Conservation (phyloP, 2,329 filamentous ascomycete species). For the Trichoderma sp. region DNA sequence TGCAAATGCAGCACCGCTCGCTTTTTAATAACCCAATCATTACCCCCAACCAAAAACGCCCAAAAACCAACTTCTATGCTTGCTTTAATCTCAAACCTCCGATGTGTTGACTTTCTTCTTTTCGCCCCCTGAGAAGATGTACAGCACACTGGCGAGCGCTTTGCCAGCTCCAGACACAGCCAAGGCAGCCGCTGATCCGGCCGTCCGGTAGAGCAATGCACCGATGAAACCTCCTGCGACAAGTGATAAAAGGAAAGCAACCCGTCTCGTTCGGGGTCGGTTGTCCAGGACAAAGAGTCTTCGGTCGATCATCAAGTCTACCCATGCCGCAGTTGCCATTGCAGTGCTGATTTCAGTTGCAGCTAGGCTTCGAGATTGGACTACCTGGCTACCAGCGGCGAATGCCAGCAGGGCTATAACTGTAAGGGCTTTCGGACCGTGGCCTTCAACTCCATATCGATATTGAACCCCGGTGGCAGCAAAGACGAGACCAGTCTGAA, state of each 20-base stretch:
- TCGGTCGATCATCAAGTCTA: conserved; percentile 58
- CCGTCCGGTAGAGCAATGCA: conserved; percentile 43
- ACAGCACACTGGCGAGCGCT: conserved; percentile 26
- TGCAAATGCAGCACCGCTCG: background rate
- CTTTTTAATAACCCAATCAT: background rate
- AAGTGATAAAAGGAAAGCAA: conserved; percentile 49
- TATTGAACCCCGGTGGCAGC: conserved; percentile 50
- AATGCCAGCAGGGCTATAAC: conserved; percentile 54
- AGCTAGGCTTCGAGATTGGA: conserved; percentile 51
- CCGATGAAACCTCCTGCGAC: conserved; percentile 51
- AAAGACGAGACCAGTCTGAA: conserved; percentile 57
- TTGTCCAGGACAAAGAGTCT: conserved; percentile 48
- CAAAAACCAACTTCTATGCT: background rate
- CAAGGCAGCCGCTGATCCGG: conserved; percentile 27
- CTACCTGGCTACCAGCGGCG: conserved; percentile 58
- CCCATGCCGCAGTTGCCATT: conserved; percentile 63
- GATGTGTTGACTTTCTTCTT: conserved; percentile 19
- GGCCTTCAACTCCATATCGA: conserved; percentile 35
- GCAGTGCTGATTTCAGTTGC: conserved; percentile 63
- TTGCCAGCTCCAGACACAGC: conserved; percentile 29
- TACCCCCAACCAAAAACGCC: background rate
- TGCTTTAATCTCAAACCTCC: conserved; percentile 7
- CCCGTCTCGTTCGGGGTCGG: conserved; percentile 48
- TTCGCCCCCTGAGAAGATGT: conserved; percentile 24
- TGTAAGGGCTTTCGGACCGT: conserved; percentile 40